Evolutionary conservation across 345 rosid genomes (phyloP).

Genomic region (Xanthoceras sorbifolium): DNA sequence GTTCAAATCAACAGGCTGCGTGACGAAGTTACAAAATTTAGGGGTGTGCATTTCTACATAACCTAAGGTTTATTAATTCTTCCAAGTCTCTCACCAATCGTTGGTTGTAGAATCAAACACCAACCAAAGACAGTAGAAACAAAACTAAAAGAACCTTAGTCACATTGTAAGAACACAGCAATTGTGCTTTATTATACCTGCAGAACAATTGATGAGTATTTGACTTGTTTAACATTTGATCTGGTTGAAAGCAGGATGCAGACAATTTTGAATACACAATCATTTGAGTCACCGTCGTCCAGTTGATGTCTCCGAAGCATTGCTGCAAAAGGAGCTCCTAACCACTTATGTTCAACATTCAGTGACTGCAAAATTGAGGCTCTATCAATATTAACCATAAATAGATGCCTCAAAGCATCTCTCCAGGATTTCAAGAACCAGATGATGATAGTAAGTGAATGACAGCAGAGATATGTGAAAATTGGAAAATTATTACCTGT

Average conservation of each 20-base stretch:
- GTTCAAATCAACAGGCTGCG: constrained; percentile 86
- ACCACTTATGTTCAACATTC: constrained; percentile 75
- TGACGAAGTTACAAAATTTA: constrained; percentile 25
- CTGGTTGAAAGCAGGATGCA: constrained; percentile 58
- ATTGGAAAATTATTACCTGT: constrained; percentile 49
- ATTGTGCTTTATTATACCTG: constrained; percentile 58
- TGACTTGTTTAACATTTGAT: constrained; percentile 74
- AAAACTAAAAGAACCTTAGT: neutral
- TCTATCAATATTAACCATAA: constrained; percentile 12
- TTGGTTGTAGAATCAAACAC: constrained; percentile 15
- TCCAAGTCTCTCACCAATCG: constrained; percentile 6
- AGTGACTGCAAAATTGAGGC: constrained; percentile 51
- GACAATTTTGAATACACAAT: constrained; percentile 51
- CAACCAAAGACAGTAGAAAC: constrained; percentile 19
- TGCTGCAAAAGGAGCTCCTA: constrained; percentile 83
- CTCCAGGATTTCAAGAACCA: constrained; percentile 13
- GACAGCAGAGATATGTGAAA: neutral
- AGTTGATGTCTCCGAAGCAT: constrained; percentile 79
- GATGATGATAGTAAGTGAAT: neutral
- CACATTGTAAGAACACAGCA: neutral
- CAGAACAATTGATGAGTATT: constrained; percentile 68
- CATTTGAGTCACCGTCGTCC: constrained; percentile 49
- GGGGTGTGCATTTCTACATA: constrained; percentile 13
- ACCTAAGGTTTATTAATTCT: constrained; percentile 4
- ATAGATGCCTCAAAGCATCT: constrained; percentile 1